A percentile compares a stretch with the other conserved stretches of the same genome.
phyloP scores from a whole-genome alignment of 768 basidiomycete genomes.

The Mycena capillaripes region DNA sequence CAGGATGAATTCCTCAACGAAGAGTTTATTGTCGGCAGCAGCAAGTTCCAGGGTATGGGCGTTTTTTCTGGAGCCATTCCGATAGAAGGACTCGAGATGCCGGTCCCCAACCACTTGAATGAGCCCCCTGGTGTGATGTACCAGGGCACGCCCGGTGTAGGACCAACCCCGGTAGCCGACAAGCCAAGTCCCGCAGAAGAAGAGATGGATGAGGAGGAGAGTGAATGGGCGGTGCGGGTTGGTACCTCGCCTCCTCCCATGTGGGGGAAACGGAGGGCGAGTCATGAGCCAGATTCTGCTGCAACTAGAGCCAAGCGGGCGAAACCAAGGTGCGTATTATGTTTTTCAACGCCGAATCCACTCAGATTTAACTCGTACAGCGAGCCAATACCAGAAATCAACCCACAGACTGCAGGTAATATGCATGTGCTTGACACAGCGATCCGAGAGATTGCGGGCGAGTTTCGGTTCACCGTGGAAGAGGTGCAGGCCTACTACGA shows the following conservation, averaged over 20 bases:
- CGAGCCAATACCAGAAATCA: slow-evolving; percentile 26
- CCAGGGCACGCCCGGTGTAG: slow-evolving; percentile 32
- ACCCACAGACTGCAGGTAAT: slow-evolving; percentile 49
- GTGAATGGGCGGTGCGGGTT: slow-evolving; percentile 77
- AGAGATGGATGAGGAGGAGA: slow-evolving; percentile 76
- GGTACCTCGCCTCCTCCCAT: slow-evolving; percentile 73
- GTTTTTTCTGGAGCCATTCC: slow-evolving; percentile 31
- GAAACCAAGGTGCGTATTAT: slow-evolving; percentile 54
- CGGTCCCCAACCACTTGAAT: slow-evolving; percentile 25
- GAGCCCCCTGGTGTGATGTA: slow-evolving; percentile 37
- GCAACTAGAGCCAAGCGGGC: slow-evolving; percentile 58
- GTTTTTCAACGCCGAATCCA: too few relatives aligned
- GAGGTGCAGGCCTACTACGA: slow-evolving; percentile 88
- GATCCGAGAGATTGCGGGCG: slow-evolving; percentile 75
- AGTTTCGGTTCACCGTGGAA: slow-evolving; percentile 78
- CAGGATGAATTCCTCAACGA: slow-evolving; percentile 43
- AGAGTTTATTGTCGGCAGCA: slow-evolving; percentile 31
- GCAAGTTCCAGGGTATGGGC: slow-evolving; percentile 23
- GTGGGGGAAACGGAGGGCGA: slow-evolving; percentile 76
- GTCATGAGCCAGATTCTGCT: slow-evolving; percentile 52
- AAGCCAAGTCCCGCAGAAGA: slow-evolving; percentile 65
- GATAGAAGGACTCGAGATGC: slow-evolving; percentile 32
- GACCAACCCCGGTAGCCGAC: slow-evolving; percentile 18
- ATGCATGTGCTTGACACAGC: slow-evolving; percentile 78
- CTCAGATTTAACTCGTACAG: too few relatives aligned